phyloP scores from a whole-genome alignment of 768 basidiomycete species.

The Favolaschia claudopus region DNA sequence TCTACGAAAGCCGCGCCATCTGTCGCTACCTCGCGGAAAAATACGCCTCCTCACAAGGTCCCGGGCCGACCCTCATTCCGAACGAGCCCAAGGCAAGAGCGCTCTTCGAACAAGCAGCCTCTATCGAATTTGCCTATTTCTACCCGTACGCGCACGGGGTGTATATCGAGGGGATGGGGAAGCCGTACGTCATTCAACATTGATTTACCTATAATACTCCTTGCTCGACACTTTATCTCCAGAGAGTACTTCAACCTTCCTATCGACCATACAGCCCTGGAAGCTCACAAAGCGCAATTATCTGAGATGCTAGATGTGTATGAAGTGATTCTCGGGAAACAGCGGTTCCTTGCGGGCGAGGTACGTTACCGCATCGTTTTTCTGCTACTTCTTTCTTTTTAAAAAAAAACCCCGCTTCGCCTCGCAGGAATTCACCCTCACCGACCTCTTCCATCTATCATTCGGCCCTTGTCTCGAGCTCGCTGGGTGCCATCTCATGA shows the following conservation, averaged over 20 bases:
- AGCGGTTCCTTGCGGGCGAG: constrained; percentile 61
- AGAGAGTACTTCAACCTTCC: constrained; percentile 27
- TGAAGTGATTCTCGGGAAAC: constrained; percentile 60
- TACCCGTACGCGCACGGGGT: background rate
- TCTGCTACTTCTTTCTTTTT: background rate
- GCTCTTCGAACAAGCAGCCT: constrained; percentile 30
- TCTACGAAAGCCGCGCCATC: constrained; percentile 60
- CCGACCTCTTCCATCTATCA: constrained; percentile 54
- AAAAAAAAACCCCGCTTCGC: background rate
- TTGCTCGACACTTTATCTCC: background rate
- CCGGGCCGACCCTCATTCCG: constrained; percentile 50
- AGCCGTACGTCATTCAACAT: constrained; percentile 6
- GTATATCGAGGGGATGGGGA: background rate
- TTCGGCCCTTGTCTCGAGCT: constrained; percentile 36
- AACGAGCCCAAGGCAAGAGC: constrained; percentile 28
- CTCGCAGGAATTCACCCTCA: constrained; percentile 48
- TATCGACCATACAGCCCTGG: constrained; percentile 30
- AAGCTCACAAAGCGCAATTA: constrained; percentile 38
- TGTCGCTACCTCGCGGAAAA: constrained; percentile 52
- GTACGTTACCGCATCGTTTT: constrained; percentile 39
- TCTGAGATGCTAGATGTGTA: constrained; percentile 56
- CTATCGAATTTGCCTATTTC: constrained; percentile 12
- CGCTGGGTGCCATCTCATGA: constrained; percentile 37
- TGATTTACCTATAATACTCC: background rate
- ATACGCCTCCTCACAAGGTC: constrained; percentile 42